These are phyloP conservation scores for Tubosaeta brunneosetosa DNA, from an alignment of 768 basidiomycete species.

Conservation along the genomic window DNA sequence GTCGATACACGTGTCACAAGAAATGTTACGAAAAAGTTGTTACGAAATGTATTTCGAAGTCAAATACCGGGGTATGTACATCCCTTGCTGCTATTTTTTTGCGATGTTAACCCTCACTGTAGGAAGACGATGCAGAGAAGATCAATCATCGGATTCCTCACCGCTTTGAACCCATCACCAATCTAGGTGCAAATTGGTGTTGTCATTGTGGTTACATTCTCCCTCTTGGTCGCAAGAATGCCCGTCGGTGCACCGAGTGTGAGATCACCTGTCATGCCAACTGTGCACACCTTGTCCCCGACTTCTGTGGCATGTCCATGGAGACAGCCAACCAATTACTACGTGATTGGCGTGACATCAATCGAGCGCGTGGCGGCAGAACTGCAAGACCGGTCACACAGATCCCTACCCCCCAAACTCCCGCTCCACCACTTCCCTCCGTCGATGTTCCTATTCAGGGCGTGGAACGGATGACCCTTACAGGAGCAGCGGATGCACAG, in stretches of 20 bases:
- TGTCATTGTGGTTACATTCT: constrained; percentile 99
- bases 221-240: constrained; percentile 94
- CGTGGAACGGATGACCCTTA: constrained; percentile 47
- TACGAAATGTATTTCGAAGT: constrained; percentile 98
- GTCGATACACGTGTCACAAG: constrained; percentile 98
- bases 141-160: constrained; percentile 99
- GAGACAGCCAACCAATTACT: constrained; percentile 94
- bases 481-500: constrained; percentile 35
- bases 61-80: constrained; percentile 79
- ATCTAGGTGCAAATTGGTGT: constrained; percentile 98
- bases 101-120: constrained; percentile 2
- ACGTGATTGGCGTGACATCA: constrained; percentile 88
- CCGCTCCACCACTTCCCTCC: constrained; percentile 31
- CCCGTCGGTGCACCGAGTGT: constrained; percentile 93
- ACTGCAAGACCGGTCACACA: constrained; percentile 36
- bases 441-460: constrained; percentile 32
- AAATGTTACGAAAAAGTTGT: constrained; percentile 99
- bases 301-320: constrained; percentile 99
- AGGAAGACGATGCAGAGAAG: constrained; percentile 97
- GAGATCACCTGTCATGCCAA: constrained; percentile 95
- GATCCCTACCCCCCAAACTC: constrained; percentile 28
- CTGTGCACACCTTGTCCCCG: constrained; percentile 96
- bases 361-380: constrained; percentile 56
- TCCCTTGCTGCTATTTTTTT: neutral
- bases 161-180: constrained; percentile 94